phyloP scores from a whole-genome alignment of 2,329 filamentous ascomycete species.

The Annulohypoxylon truncatum region DNA sequence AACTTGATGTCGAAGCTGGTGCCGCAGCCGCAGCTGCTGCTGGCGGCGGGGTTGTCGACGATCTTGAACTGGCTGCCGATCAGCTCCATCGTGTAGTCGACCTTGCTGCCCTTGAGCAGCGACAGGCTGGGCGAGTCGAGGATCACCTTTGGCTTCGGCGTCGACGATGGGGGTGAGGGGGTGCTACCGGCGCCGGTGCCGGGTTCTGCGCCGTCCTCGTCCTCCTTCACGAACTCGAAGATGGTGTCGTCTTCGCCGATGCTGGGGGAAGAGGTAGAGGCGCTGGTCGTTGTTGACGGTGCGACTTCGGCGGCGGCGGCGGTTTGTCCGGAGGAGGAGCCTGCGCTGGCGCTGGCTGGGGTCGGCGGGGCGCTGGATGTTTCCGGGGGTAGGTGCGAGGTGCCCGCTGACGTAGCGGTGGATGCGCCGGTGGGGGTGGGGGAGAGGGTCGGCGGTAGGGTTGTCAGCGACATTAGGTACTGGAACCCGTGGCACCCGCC shows the following conservation, averaged over 20 bases:
- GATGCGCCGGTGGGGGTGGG: constrained; percentile 19
- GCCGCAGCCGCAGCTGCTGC: constrained; percentile 95
- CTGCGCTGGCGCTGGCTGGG: neutral
- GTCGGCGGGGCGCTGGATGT: constrained; percentile 23
- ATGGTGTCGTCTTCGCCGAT: constrained; percentile 83
- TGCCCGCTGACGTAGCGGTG: constrained; percentile 14
- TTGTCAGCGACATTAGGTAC: constrained; percentile 90
- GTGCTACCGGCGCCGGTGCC: neutral
- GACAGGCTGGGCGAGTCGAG: constrained; percentile 90
- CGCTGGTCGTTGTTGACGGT: constrained; percentile 49
- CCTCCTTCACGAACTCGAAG: constrained; percentile 75
- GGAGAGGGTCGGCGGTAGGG: constrained; percentile 58
- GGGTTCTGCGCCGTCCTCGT: too few species aligned
- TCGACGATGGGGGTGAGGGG: constrained; percentile 48
- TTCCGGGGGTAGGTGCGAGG: constrained; percentile 20
- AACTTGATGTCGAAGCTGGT: constrained; percentile 95
- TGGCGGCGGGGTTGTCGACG: constrained; percentile 89
- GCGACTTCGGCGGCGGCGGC: constrained; percentile 34
- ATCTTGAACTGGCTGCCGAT: constrained; percentile 92
- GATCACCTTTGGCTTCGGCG: constrained; percentile 80
- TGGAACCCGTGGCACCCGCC: constrained; percentile 99
- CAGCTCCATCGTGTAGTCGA: constrained; percentile 96
- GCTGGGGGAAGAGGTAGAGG: constrained; percentile 30
- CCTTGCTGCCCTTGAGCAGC: constrained; percentile 89
- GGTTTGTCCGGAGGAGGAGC: too few species aligned